Conservation (phyloP, 2,329 filamentous ascomycete genomes). For the Lachnellula subtilissima region DNA sequence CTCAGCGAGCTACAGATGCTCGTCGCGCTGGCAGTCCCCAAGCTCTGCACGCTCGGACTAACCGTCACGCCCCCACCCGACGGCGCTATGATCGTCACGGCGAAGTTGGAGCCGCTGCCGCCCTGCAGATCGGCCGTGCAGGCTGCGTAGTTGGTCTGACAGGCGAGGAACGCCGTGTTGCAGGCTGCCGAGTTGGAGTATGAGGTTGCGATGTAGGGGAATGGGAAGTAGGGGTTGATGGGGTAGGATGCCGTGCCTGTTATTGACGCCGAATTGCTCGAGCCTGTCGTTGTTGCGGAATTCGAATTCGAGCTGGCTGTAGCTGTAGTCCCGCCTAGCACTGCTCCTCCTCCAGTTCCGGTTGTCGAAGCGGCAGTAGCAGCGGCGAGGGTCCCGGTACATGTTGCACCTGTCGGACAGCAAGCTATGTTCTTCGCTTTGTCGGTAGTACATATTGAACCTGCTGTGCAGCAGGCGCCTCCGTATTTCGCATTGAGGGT, state of each 20-base stretch:
- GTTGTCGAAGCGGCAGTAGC: conserved; percentile 14
- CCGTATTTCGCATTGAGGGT: conserved; percentile 23
- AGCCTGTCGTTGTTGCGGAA: conserved; percentile 11
- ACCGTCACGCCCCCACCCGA: conserved; percentile 50
- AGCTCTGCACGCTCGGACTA: conserved; percentile 34
- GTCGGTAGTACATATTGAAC: conserved; percentile 29
- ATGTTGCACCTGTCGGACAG: conserved; percentile 30
- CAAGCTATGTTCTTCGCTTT: conserved; percentile 29
- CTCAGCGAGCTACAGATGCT: conserved; percentile 53
- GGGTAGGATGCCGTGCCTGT: conserved; percentile 46
- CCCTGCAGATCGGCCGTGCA: conserved; percentile 48
- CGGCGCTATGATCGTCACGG: conserved; percentile 53
- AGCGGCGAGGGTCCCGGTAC: conserved; percentile 27
- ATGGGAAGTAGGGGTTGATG: conserved; percentile 54
- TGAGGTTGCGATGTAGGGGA: conserved; percentile 50
- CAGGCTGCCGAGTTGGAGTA: conserved; percentile 49
- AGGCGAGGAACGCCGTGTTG: conserved; percentile 46
- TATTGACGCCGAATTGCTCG: conserved; percentile 14
- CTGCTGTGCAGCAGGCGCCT: conserved; percentile 30
- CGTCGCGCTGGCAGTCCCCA: conserved; percentile 44
- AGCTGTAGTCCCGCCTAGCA: conserved; percentile 8
- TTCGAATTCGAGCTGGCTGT: conserved; percentile 10
- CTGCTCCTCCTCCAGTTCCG: conserved; percentile 5
- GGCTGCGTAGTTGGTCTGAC: conserved; percentile 48
- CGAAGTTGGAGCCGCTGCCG: conserved; percentile 35